Base-by-base conservation (phyloP, 257 asterid species). In the Primulina huaijiensis region DNA sequence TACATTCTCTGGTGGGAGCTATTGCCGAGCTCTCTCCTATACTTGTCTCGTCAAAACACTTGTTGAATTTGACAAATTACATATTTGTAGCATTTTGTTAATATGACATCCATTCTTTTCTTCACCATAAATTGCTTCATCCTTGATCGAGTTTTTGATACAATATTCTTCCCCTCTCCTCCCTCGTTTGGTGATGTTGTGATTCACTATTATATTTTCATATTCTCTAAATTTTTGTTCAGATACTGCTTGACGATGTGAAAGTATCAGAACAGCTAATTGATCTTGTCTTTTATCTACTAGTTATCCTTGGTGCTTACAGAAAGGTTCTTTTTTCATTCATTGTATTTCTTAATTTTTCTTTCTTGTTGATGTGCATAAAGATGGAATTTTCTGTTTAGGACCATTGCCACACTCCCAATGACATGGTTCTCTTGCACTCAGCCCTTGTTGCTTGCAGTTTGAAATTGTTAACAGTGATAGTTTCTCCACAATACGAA, bases 361-460 rank as follows among this genome's bases (percentile, higher is more conserved):
- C 38, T 55, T 25, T 14, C 17, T 67, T 62, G 31, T 68, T 52
- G 66, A 63, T 43, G 71, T 60, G 62, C 56, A 65, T 77, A 74
- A 63, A 73, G 52, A 71, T 8, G 66, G 31, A 50, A 38, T 73
- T 64, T n/a, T 10, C 62, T 57, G 65, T 68, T 67, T 77, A 89
- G 95, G 93, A 85, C 69, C 59, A 74, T 72, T 80, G 85, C 55
- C 76, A 77, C 66, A 76, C 76, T 73, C 85, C 91, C 65, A 82
- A 83, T 64, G 92, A 89, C 62, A 80, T 87, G 81, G 91, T 84
- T 78, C 96, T 84, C 74, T 81, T 94, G 90, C 97, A 94, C 78
- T 87, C 99, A 14, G 89, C 99, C 62, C 82, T 94, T 79, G 97
- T 91, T 76, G 96, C 97, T 20, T 89, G 93, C 80, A 78, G 92